A percentile compares a stretch with the other conserved stretches of the same genome.
These are phyloP conservation scores for Suillus subalutaceus DNA, from an alignment of 768 basidiomycete genomes.

Conservation along the genomic window DNA sequence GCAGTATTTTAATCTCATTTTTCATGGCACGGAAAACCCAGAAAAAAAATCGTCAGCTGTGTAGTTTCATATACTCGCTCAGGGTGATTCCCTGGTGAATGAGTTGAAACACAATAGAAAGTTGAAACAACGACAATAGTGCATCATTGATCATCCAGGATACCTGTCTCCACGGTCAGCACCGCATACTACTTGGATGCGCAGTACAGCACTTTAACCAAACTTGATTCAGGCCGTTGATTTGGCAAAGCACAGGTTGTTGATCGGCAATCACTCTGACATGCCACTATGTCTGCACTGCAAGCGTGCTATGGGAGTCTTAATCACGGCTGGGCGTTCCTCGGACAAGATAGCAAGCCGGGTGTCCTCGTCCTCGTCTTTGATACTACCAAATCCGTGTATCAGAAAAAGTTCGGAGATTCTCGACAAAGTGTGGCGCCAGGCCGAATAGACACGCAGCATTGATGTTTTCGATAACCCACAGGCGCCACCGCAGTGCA, in stretches of 20 bases:
- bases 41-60: not conserved
- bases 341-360: not conserved
- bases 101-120: not conserved
- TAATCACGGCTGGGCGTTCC: not conserved
- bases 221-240: not conserved
- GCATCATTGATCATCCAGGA: not conserved
- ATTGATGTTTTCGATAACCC: not conserved
- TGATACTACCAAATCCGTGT: not conserved
- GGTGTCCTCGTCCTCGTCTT: not conserved
- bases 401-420: not conserved
- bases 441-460: not conserved
- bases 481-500: not conserved
- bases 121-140: not conserved
- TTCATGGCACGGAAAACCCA: not conserved
- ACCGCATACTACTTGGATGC: not conserved
- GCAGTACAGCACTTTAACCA: constrained; percentile 8
- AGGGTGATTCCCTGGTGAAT: not conserved
- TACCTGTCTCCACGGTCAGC: not conserved
- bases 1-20: not conserved
- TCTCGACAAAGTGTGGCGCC: not conserved
- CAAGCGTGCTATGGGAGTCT: not conserved
- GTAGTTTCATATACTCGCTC: not conserved
- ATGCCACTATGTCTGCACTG: not conserved
- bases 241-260: not conserved
- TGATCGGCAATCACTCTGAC: not conserved